Percentiles rank a stretch among this genome's conserved stretches.
phyloP scores from a whole-genome alignment of 2,329 filamentous ascomycete species.

The Leptographium flavum region DNA sequence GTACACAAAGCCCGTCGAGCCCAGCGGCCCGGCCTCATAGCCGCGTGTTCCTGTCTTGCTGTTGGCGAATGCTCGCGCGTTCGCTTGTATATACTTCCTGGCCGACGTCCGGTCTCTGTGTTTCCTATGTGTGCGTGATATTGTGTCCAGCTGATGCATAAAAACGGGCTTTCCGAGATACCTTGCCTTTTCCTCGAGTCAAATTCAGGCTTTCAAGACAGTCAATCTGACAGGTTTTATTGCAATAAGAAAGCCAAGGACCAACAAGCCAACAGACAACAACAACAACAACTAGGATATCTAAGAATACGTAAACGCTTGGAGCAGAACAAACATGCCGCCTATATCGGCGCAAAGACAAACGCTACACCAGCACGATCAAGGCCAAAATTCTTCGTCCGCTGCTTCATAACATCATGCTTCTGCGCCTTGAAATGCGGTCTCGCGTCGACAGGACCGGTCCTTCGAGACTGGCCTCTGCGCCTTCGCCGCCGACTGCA shows the following conservation, averaged over 20 bases:
- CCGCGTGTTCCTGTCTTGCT: too few relatives aligned
- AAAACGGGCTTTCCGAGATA: neutral
- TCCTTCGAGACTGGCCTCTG: conserved; percentile 8
- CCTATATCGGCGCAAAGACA: neutral
- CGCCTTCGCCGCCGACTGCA: conserved; percentile 8
- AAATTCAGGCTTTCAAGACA: neutral
- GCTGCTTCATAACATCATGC: conserved; percentile 41
- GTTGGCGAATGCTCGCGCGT: too few relatives aligned
- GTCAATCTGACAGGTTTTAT: neutral
- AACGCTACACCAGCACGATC: neutral
- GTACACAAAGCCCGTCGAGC: conserved; percentile 62
- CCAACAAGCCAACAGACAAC: too few relatives aligned
- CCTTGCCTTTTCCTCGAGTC: neutral
- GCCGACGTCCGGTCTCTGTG: neutral
- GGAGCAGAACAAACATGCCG: neutral
- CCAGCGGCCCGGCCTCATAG: conserved; percentile 35
- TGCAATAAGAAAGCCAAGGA: neutral
- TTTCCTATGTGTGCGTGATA: neutral
- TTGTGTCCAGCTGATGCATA: neutral
- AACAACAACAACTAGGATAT: conserved; percentile 9
- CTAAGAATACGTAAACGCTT: conserved; percentile 9
- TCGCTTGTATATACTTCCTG: neutral
- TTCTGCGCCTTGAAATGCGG: conserved; percentile 32
- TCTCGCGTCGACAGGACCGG: conserved; percentile 14
- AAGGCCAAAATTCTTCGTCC: conserved; percentile 6